These are phyloP conservation scores for Arthroderma sp. DNA, from an alignment of 2,329 filamentous ascomycete genomes.

Conservation along the genomic window DNA sequence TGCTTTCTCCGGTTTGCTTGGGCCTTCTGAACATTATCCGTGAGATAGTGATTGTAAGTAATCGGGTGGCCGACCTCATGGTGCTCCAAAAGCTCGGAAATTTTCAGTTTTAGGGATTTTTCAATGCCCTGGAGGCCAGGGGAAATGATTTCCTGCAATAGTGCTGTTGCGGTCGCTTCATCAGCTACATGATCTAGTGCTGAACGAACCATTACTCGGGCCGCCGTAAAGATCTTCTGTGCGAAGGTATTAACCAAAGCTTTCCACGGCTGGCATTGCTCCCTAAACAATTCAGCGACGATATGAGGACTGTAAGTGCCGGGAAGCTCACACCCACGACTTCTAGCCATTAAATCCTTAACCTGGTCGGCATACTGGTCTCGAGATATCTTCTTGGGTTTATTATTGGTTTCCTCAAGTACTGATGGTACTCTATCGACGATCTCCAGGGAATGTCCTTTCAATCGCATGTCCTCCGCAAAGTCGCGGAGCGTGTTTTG, in stretches of 20 bases:
- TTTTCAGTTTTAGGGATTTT: neutral
- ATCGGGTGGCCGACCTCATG: slow-evolving; percentile 4
- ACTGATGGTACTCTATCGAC: neutral
- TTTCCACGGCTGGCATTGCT: slow-evolving; percentile 27
- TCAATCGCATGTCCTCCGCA: neutral
- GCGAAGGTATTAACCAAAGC: slow-evolving; percentile 15
- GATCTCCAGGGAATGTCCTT: neutral
- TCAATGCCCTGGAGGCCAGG: neutral
- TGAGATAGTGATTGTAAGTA: slow-evolving; percentile 9
- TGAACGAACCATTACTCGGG: neutral
- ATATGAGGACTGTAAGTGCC: slow-evolving; percentile 32
- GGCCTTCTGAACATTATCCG: slow-evolving; percentile 2
- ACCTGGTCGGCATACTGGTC: neutral
- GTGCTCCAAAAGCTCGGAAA: slow-evolving; percentile 1
- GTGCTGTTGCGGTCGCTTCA: neutral
- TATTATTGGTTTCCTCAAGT: neutral
- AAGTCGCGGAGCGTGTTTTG: slow-evolving; percentile 2
- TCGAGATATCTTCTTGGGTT: neutral
- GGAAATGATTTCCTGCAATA: neutral
- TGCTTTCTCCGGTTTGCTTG: neutral
- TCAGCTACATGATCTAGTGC: neutral
- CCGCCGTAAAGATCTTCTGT: neutral
- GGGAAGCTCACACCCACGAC: slow-evolving; percentile 22
- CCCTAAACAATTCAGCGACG: slow-evolving; percentile 30
- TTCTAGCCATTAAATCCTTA: neutral